Base-by-base conservation (phyloP, 2,329 filamentous ascomycete genomes). In the Alternaria ventricosa region DNA sequence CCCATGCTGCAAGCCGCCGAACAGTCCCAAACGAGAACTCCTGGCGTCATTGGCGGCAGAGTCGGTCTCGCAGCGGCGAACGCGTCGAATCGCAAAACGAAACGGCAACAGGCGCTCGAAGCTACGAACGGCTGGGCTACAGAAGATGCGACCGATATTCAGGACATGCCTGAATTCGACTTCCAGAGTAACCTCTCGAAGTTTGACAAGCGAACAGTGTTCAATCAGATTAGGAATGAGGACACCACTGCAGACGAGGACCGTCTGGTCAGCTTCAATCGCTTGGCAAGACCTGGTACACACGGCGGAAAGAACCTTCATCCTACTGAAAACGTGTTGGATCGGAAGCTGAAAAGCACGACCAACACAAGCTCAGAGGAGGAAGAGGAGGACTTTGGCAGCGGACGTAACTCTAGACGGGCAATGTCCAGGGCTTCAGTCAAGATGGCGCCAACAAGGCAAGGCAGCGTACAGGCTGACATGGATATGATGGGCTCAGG, bases 91-190 rank as follows among this genome's bases (percentile, higher is more conserved):
- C 80, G 77, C 61, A 82, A 82, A 71, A 78, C 75, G 28, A 82
- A 83, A 59, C 83, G 83, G 27, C 84, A 84, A 67, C 83, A 82
- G 61, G 83, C 81, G 73, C 80, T 79, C 75, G 86, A 88, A 60
- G 83, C 86, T 57, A 81, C 93, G 46, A 96, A 93, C 77, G 95
- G 93, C 4, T 98, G 95, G 94, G 94, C 93, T 5, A 97, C 95
- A 0, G 96, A 97, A 76, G 95, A 98, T 75, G 94, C 95, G 22
- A 97, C 93, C 0, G 96, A 98, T 76, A 92, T 96, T 22, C 92
- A 95, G 80, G 95, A 96, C 76, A 88, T 96, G 84, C 93, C 92
- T 11, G 96, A 98, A 65, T 98, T 98, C 72, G 95, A 98, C 79
- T 98, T 98, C 74, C 90, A 92, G 72, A 90, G 89, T 58, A 94